Percentiles rank a stretch among this genome's conserved stretches.
Conservation (phyloP, 2,329 filamentous ascomycete genomes). For the Pseudophaeomoniella oleicola region DNA sequence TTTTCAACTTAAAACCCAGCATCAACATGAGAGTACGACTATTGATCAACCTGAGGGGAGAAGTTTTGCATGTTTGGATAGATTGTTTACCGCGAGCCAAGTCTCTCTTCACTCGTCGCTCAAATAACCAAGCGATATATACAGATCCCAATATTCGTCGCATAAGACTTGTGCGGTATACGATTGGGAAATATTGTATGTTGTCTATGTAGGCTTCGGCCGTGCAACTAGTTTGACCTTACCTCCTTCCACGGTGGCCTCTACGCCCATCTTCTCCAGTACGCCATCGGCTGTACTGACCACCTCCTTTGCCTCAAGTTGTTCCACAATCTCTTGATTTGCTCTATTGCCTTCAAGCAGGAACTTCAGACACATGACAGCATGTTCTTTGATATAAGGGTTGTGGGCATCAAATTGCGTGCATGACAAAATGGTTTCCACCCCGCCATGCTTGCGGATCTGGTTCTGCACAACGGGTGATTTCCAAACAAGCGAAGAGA, state of each 20-base stretch:
- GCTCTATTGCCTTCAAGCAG: constrained; percentile 36
- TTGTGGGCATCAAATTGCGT: constrained; percentile 88
- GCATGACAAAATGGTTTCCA: constrained; percentile 77
- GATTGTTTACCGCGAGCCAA: too few species aligned
- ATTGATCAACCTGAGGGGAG: too few species aligned
- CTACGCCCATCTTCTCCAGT: constrained; percentile 25
- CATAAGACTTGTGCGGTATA: too few species aligned
- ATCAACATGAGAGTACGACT: too few species aligned
- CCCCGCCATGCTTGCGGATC: constrained; percentile 69
- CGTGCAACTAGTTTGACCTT: constrained; percentile 12
- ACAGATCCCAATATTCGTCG: too few species aligned
- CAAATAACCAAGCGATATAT: too few species aligned
- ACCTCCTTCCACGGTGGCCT: constrained; percentile 27
- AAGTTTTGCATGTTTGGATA: too few species aligned
- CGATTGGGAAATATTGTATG: too few species aligned
- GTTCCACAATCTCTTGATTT: constrained; percentile 38
- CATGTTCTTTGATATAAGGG: constrained; percentile 83
- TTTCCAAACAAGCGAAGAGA: constrained; percentile 80
- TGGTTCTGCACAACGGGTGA: constrained; percentile 74
- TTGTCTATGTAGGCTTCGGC: background rate
- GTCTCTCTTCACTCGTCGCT: too few species aligned
- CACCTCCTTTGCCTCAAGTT: constrained; percentile 29
- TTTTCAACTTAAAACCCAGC: too few species aligned
- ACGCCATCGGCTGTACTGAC: constrained; percentile 22
- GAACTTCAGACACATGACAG: constrained; percentile 76